phyloP scores from a whole-genome alignment of 768 basidiomycete species.

The Auricularia sp. region DNA sequence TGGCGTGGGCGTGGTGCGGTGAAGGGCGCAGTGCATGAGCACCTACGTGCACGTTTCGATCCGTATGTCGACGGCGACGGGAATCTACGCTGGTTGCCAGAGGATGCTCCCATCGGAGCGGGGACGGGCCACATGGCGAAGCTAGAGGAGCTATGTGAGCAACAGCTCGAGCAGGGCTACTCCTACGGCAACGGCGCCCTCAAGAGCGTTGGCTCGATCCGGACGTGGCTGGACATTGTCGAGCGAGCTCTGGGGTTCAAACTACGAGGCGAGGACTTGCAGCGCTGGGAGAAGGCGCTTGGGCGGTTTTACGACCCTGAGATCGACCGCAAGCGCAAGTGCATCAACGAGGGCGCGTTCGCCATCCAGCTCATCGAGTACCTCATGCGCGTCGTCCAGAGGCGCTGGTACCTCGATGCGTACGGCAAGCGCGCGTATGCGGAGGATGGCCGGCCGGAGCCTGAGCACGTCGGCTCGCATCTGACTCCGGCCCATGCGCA shows the following conservation, averaged over 20 bases:
- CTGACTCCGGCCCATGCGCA: not conserved
- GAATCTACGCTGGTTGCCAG: not conserved
- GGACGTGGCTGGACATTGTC: slow-evolving; percentile 30
- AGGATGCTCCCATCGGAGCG: slow-evolving; percentile 6
- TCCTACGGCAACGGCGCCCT: slow-evolving; percentile 23
- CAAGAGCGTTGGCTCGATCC: slow-evolving; percentile 14
- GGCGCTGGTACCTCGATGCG: slow-evolving; percentile 29
- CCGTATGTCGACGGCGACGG: slow-evolving; percentile 15
- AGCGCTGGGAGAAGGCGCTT: slow-evolving; percentile 24
- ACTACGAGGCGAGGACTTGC: slow-evolving; percentile 17
- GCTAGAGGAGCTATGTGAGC: slow-evolving; percentile 26
- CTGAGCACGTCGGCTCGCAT: not conserved
- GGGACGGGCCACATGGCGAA: slow-evolving; percentile 26
- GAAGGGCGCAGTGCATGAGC: slow-evolving; percentile 17
- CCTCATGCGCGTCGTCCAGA: slow-evolving; percentile 32
- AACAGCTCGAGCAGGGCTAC: slow-evolving; percentile 26
- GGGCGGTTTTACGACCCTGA: slow-evolving; percentile 17
- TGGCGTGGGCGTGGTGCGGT: slow-evolving; percentile 28
- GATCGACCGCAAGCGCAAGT: slow-evolving; percentile 12
- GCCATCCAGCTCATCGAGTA: slow-evolving; percentile 36
- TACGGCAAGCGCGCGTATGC: slow-evolving; percentile 20
- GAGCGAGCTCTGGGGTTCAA: slow-evolving; percentile 17
- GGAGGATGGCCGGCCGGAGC: slow-evolving; percentile 6
- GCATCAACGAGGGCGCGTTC: slow-evolving; percentile 32
- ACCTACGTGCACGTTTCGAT: slow-evolving; percentile 6